Evolutionary conservation across 108 stramenopile species (phyloP).

Genomic region (Pinguiococcus pyrenoidosus): DNA sequence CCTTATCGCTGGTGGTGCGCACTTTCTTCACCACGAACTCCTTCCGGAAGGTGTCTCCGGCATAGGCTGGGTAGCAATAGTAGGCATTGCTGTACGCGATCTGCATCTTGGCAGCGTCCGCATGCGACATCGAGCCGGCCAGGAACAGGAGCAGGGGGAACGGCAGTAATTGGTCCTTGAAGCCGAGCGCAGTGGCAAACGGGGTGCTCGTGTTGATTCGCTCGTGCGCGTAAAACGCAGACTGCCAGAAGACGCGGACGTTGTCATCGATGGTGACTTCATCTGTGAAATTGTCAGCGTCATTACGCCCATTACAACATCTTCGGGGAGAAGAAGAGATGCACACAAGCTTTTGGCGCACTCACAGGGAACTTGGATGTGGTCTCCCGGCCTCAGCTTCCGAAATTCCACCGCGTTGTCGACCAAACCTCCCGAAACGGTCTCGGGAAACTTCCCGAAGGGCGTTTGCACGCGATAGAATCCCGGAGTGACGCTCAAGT

Average conservation of each 20-base stretch:
- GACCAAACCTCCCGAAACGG: constrained; percentile 43
- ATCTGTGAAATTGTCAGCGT: too few relatives aligned
- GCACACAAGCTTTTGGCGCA: too few relatives aligned
- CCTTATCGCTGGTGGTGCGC: constrained; percentile 54
- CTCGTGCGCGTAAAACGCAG: constrained; percentile 64
- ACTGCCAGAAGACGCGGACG: constrained; percentile 62
- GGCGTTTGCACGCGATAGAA: too few relatives aligned
- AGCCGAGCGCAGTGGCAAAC: constrained; percentile 53
- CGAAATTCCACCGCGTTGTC: constrained; percentile 48
- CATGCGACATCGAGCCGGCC: constrained; percentile 59
- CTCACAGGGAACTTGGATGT: constrained; percentile 51
- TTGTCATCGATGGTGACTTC: constrained; percentile 57
- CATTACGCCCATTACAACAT: too few relatives aligned
- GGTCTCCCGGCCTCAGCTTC: constrained; percentile 46
- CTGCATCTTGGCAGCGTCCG: constrained; percentile 66
- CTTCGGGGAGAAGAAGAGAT: too few relatives aligned
- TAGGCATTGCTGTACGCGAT: constrained; percentile 54
- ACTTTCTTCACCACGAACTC: constrained; percentile 51
- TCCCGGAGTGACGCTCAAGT: too few relatives aligned
- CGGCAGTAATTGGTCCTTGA: constrained; percentile 64
- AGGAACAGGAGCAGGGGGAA: constrained; percentile 58
- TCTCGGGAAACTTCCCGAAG: too few relatives aligned
- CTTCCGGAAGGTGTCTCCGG: constrained; percentile 66
- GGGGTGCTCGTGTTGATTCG: constrained; percentile 66
- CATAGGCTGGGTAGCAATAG: not conserved